A percentile compares a stretch with the other conserved stretches of the same genome.
phyloP scores from a whole-genome alignment of 768 basidiomycete genomes.

The Lactifluus echinatus region DNA sequence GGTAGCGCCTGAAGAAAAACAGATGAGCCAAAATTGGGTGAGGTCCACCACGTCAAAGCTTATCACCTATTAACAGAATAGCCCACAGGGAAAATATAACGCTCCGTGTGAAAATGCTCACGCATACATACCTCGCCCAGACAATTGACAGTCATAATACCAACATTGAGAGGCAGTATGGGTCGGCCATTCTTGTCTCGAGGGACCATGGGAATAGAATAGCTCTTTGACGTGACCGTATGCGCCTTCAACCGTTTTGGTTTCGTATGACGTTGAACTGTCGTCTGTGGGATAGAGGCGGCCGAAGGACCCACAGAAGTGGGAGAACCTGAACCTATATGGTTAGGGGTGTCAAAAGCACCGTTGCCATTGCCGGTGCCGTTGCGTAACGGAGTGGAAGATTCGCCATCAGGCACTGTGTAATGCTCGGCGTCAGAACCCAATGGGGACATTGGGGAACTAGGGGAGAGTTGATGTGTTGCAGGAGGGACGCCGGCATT shows the following conservation, averaged over 20 bases:
- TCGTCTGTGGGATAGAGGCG: constrained; percentile 27
- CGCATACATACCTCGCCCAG: constrained; percentile 73
- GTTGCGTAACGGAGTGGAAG: constrained; percentile 10
- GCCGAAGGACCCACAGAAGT: constrained; percentile 27
- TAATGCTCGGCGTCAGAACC: constrained; percentile 18
- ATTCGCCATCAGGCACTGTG: constrained; percentile 3
- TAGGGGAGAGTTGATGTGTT: constrained; percentile 14
- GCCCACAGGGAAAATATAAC: constrained; percentile 84
- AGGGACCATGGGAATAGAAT: constrained; percentile 71
- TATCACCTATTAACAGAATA: constrained; percentile 70
- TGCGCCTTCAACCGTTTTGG: constrained; percentile 76
- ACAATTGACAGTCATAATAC: constrained; percentile 75
- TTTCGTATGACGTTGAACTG: constrained; percentile 44
- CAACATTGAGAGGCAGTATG: constrained; percentile 70
- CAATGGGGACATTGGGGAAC: constrained; percentile 20
- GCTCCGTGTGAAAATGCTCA: constrained; percentile 79
- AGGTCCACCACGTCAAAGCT: background rate
- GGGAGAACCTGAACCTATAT: constrained; percentile 29
- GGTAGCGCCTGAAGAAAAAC: constrained; percentile 50
- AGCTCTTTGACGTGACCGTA: constrained; percentile 68
- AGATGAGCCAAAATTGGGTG: constrained; percentile 8
- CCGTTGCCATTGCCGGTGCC: constrained; percentile 12
- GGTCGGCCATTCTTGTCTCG: constrained; percentile 64
- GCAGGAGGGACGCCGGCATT: constrained; percentile 16
- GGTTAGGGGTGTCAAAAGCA: constrained; percentile 3